phyloP scores from a whole-genome alignment of 306 rosid species.

The Vigna mungo region DNA sequence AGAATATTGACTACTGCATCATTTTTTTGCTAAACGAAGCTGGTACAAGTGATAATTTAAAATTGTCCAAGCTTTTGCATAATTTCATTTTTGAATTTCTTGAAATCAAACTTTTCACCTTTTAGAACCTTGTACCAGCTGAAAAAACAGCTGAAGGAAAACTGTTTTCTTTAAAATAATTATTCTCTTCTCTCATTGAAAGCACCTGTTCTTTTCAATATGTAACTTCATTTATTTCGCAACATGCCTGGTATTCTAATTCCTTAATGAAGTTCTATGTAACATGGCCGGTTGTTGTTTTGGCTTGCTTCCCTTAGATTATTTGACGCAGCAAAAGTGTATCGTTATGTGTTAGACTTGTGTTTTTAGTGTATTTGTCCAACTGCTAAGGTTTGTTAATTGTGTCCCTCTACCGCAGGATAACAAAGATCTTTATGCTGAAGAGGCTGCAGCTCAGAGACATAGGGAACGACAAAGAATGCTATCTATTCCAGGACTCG shows the following conservation, averaged over 20 bases:
- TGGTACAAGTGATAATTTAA: not conserved
- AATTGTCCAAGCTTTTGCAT: not conserved
- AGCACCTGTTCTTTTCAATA: no score
- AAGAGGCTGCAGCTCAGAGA: constrained; percentile 94
- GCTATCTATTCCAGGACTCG: constrained; percentile 96
- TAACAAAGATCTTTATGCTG: constrained; percentile 96
- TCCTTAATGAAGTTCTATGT: not conserved
- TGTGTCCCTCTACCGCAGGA: constrained; percentile 62
- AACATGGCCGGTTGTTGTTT: not conserved
- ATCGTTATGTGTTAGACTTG: constrained; percentile 5
- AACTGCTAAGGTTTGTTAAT: not conserved
- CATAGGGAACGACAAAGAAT: constrained; percentile 92
- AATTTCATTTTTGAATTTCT: not conserved
- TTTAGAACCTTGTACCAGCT: no score
- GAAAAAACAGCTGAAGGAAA: no score
- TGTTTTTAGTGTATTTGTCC: constrained; percentile 5
- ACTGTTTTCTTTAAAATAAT: no score
- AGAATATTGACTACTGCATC: not conserved
- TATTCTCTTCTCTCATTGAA: no score
- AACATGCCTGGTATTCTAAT: constrained; percentile 3
- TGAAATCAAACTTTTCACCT: no score
- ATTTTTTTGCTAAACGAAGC: not conserved
- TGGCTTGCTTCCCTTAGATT: constrained; percentile 19
- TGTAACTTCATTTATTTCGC: not conserved
- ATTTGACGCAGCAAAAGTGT: not conserved